A percentile compares a stretch with the other conserved stretches of the same genome.
These are phyloP conservation scores for Ceratobasidium sp. DNA, from an alignment of 1,284 basidiomycete species.

Conservation along the genomic window DNA sequence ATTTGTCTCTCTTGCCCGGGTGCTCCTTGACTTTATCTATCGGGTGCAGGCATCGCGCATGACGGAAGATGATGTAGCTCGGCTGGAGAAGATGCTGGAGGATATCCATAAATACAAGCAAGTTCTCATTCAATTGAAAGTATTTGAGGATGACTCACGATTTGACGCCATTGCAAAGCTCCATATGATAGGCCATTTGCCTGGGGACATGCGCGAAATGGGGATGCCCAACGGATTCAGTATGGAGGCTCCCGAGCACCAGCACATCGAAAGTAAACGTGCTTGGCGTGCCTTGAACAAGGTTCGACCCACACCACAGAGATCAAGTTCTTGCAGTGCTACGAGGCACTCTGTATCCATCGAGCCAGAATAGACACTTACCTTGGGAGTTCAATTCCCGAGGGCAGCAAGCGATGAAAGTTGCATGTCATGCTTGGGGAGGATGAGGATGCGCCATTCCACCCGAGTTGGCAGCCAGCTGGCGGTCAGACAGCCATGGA, in stretches of 20 bases:
- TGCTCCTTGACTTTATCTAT: constrained; percentile 47
- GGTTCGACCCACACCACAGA: constrained; percentile 29
- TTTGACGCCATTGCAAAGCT: constrained; percentile 40
- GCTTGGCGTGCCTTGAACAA: constrained; percentile 46
- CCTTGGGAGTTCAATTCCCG: background rate
- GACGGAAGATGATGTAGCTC: constrained; percentile 20
- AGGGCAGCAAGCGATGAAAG: background rate
- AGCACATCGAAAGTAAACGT: constrained; percentile 44
- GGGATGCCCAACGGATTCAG: constrained; percentile 44
- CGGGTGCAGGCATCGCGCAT: constrained; percentile 11
- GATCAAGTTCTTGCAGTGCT: constrained; percentile 39
- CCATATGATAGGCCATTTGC: constrained; percentile 42
- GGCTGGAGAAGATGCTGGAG: constrained; percentile 39
- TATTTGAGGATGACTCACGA: background rate
- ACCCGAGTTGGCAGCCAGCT: background rate
- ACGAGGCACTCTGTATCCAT: constrained; percentile 7
- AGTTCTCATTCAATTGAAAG: constrained; percentile 34
- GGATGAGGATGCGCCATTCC: background rate
- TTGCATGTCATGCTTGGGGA: background rate
- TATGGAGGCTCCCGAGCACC: constrained; percentile 43
- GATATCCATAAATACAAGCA: constrained; percentile 47
- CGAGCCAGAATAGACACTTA: background rate
- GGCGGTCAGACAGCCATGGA: too few relatives aligned
- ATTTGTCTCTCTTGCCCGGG: constrained; percentile 54
- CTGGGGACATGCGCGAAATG: constrained; percentile 12